phyloP scores from a whole-genome alignment of 495 filamentous ascomycete species.

The Talaromyces ruber region DNA sequence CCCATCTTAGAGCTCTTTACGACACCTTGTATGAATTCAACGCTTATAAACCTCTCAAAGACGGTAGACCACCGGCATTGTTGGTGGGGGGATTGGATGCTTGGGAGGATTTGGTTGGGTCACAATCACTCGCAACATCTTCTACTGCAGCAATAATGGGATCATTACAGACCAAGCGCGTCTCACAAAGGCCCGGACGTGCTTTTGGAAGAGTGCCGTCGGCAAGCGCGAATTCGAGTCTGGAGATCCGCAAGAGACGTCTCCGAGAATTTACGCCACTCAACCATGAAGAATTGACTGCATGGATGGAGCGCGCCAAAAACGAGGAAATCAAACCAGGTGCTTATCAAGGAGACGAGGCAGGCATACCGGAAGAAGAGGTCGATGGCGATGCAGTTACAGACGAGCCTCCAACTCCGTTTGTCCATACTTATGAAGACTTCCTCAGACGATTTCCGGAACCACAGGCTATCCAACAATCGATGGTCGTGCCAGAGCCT shows the following conservation, averaged over 20 bases:
- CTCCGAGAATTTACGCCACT: conserved; percentile 51
- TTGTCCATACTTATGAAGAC: conserved; percentile 57
- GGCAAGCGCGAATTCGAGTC: conserved; percentile 42
- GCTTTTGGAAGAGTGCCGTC: conserved; percentile 43
- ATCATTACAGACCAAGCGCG: conserved; percentile 29
- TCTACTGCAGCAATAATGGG: conserved; percentile 44
- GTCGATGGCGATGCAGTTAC: conserved; percentile 10
- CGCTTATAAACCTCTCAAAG: conserved; percentile 62
- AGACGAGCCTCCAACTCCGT: conserved; percentile 30
- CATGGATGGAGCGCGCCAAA: conserved; percentile 51
- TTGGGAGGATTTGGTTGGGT: conserved; percentile 73
- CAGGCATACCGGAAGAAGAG: conserved; percentile 23
- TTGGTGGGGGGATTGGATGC: conserved; percentile 75
- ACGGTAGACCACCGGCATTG: conserved; percentile 57
- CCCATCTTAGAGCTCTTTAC: conserved; percentile 58
- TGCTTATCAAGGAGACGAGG: conserved; percentile 31
- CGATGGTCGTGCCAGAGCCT: conserved; percentile 50
- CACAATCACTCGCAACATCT: conserved; percentile 52
- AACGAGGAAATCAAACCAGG: conserved; percentile 43
- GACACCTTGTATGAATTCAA: conserved; percentile 78
- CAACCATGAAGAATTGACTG: conserved; percentile 50
- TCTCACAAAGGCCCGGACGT: conserved; percentile 30
- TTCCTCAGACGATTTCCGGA: conserved; percentile 80
- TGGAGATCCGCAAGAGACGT: conserved; percentile 46
- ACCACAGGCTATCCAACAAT: conserved; percentile 59